Percentiles rank a stretch among this genome's conserved stretches.
Conservation (phyloP, 2,329 filamentous ascomycete genomes). For the Alternaria gansuensis region DNA sequence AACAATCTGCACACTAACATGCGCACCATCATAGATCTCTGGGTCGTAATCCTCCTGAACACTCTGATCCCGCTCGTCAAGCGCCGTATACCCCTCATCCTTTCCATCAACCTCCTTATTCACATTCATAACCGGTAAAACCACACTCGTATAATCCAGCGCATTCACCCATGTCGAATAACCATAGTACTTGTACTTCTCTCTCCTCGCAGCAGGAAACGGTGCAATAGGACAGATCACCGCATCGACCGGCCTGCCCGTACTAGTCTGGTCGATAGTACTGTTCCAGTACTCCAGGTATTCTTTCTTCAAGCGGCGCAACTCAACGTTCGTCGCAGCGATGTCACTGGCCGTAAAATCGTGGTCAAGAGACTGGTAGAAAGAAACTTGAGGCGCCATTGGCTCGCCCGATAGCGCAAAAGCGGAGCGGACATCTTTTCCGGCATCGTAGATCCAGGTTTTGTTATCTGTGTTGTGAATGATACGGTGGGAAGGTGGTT, state of each 20-base stretch:
- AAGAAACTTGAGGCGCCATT: slow-evolving; percentile 37
- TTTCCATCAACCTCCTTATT: slow-evolving; percentile 42
- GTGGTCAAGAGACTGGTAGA: slow-evolving; percentile 28
- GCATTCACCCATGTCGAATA: slow-evolving; percentile 45
- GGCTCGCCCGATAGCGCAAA: slow-evolving; percentile 50
- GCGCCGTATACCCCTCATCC: slow-evolving; percentile 35
- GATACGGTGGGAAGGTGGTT: slow-evolving; percentile 34
- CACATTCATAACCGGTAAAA: slow-evolving; percentile 47
- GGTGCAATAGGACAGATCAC: slow-evolving; percentile 51
- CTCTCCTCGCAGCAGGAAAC: slow-evolving; percentile 46
- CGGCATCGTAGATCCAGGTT: slow-evolving; percentile 48
- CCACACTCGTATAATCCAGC: slow-evolving; percentile 47
- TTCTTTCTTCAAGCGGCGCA: slow-evolving; percentile 44
- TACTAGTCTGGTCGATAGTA: slow-evolving; percentile 37
- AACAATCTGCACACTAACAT: slow-evolving; percentile 51
- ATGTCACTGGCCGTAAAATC: slow-evolving; percentile 44
- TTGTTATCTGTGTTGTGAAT: slow-evolving; percentile 35
- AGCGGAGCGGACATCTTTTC: slow-evolving; percentile 40
- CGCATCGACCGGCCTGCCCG: slow-evolving; percentile 50
- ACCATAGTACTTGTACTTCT: slow-evolving; percentile 47
- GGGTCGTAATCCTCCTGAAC: slow-evolving; percentile 50
- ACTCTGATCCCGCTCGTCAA: slow-evolving; percentile 41
- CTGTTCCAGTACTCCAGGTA: slow-evolving; percentile 54
- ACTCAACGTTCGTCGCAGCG: slow-evolving; percentile 44
- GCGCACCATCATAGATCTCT: slow-evolving; percentile 52